A percentile compares a stretch with the other conserved stretches of the same genome.
Evolutionary conservation across 192 early-diverging fungal genomes (phyloP).

Genomic region (Podila clonocystis): DNA sequence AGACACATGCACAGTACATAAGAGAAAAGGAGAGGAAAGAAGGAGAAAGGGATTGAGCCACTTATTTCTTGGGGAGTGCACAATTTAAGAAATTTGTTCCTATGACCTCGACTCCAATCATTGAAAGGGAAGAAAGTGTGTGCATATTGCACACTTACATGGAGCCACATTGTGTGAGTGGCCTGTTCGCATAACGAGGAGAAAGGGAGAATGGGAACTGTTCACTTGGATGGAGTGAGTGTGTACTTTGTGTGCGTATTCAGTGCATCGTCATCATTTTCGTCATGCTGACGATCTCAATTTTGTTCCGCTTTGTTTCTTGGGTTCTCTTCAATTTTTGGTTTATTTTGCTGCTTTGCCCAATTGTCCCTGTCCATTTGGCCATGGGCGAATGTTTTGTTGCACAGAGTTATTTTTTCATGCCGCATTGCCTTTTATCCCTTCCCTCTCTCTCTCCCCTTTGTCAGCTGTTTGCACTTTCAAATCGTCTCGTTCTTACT

Average conservation of each 20-base stretch:
- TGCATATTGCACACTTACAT: background rate
- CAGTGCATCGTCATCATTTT: background rate
- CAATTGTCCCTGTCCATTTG: background rate
- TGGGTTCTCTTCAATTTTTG: background rate
- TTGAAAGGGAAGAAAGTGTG: background rate
- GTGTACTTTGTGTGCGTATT: background rate
- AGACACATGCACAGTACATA: too few species aligned
- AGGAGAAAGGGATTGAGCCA: too few species aligned
- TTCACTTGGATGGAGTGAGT: background rate
- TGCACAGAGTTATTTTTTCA: background rate
- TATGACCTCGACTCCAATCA: background rate
- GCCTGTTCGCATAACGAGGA: too few species aligned
- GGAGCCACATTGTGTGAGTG: background rate
- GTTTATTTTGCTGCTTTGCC: background rate
- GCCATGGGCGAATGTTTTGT: background rate
- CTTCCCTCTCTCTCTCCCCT: background rate
- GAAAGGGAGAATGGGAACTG: too few species aligned
- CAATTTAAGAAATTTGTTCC: too few species aligned
- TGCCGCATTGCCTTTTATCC: background rate
- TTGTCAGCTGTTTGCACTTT: background rate
- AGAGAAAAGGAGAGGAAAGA: too few species aligned
- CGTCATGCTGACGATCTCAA: conserved; percentile 13
- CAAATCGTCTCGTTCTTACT: background rate
- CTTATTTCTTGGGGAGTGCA: too few species aligned
- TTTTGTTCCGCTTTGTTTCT: background rate